Conservation (phyloP, 306 rosid genomes). For the Geum urbanum region DNA sequence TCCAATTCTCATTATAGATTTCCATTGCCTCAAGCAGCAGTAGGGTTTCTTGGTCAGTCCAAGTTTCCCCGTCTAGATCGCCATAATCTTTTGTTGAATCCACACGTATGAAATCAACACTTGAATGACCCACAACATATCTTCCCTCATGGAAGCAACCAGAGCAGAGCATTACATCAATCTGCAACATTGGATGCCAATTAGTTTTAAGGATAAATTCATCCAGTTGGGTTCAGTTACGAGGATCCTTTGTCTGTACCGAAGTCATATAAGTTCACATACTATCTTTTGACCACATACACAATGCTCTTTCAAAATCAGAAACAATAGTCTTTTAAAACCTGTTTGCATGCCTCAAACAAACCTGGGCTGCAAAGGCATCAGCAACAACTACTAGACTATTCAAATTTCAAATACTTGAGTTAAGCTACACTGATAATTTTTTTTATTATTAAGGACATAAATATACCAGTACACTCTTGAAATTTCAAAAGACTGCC, state of each 20-base stretch:
- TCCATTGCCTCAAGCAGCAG: constrained; percentile 93
- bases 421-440: background rate
- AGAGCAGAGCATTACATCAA: constrained; percentile 72
- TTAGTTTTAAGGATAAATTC: constrained; percentile 22
- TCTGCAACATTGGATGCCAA: constrained; percentile 47
- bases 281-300: background rate
- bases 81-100: constrained; percentile 68
- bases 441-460: background rate
- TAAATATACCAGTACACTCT: background rate
- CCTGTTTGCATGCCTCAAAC: background rate
- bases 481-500: background rate
- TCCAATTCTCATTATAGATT: constrained; percentile 87
- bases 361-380: background rate
- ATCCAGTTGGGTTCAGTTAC: constrained; percentile 1
- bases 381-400: background rate
- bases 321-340: constrained; percentile 6
- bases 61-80: constrained; percentile 79
- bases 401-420: background rate
- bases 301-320: background rate
- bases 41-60: constrained; percentile 97
- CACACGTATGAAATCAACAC: constrained; percentile 64
- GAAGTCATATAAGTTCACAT: background rate
- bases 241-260: background rate
- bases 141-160: constrained; percentile 93
- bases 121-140: constrained; percentile 81